phyloP scores from a whole-genome alignment of 2,329 filamentous ascomycete genomes.

The Xylaria arbuscula region DNA sequence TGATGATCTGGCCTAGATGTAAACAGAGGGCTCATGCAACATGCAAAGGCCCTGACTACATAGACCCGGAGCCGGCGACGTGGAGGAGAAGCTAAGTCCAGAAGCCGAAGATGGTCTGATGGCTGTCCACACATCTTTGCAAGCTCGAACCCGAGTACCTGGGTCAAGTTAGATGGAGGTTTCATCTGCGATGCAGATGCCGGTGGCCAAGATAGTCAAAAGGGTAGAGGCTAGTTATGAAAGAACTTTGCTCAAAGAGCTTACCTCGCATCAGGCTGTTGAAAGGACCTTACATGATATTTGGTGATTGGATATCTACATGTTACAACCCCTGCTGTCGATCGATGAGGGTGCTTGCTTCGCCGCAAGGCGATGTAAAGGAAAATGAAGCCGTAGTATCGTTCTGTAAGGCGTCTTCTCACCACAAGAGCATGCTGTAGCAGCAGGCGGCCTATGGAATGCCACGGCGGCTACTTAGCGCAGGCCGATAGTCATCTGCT shows the following conservation, averaged over 20 bases:
- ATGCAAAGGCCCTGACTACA: conserved; percentile 27
- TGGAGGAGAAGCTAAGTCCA: conserved; percentile 5
- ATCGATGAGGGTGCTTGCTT: conserved; percentile 40
- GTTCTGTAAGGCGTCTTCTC: conserved; percentile 18
- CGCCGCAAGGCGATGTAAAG: conserved; percentile 39
- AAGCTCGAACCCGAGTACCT: conserved; percentile 36
- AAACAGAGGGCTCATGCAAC: conserved; percentile 44
- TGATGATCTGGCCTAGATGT: conserved; percentile 41
- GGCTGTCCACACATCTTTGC: conserved; percentile 9
- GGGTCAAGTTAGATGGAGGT: conserved; percentile 29
- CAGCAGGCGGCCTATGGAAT: conserved; percentile 19
- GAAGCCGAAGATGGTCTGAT: conserved; percentile 16
- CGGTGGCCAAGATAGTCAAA: conserved; percentile 7
- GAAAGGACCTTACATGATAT: conserved; percentile 33
- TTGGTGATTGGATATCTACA: conserved; percentile 21
- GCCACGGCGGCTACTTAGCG: conserved; percentile 39
- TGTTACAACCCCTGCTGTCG: conserved; percentile 42
- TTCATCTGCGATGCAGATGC: conserved; percentile 35
- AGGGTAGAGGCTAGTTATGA: conserved; percentile 10
- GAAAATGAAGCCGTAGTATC: conserved; percentile 28
- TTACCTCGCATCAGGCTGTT: conserved; percentile 11
- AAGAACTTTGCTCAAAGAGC: not conserved
- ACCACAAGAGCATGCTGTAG: conserved; percentile 10
- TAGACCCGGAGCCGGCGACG: conserved; percentile 15
- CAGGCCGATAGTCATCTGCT: conserved; percentile 37